Base-by-base conservation (phyloP, 164 flowering plant genomes). In the Aristolochia fimbriata region DNA sequence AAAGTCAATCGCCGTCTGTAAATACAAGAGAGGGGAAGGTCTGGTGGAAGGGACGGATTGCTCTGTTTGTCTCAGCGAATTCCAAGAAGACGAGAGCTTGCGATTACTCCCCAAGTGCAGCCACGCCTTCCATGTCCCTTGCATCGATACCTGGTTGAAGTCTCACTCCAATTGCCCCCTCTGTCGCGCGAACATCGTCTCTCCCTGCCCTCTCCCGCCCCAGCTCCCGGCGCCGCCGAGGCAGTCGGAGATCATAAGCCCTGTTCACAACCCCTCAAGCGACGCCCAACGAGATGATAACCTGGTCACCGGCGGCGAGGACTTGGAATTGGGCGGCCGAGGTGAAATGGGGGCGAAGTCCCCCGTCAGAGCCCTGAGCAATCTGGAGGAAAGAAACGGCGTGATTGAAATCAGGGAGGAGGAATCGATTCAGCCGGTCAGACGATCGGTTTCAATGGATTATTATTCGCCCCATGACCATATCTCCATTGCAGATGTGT, bases 141-240 rank as follows among this genome's bases (percentile, higher is more conserved):
- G 96, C 72, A 87, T 91, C 43, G 98, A 91, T 68, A 83, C 82
- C 13, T 92, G 98, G 96, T 75, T 92, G 10, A 70, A 72, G 57
- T 81, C 88, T 27, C 92, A 92, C 69, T 75, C 83, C 14, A 87
- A 75, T 70, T 91, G 98, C 58, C 98, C 98, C 2, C 57, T 91
- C 3, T 91, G 98, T 56, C 80, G 98, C 0, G 82, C 97, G 0
- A 68, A 60, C 46, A 76, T 85, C 8, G 57, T 71, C 20, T 61
- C 70, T 14, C 7, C 55, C 25, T 48, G 41, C 53, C 62, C 71
- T 25, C 1, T 65, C 1, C 68, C 73, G 4, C 65, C 66, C 48
- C 74, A 62, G 11, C 23, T 54, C 23, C 65, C 70, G 10, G 25
- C 65, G 24, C 70, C 43, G 43, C 1, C 71, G 2, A 69, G 64